Evolutionary conservation across 176 grass and related monocot species (phyloP), one percentile per base, ranked within the genome.

Genomic region (Ensete ventricosum): DNA sequence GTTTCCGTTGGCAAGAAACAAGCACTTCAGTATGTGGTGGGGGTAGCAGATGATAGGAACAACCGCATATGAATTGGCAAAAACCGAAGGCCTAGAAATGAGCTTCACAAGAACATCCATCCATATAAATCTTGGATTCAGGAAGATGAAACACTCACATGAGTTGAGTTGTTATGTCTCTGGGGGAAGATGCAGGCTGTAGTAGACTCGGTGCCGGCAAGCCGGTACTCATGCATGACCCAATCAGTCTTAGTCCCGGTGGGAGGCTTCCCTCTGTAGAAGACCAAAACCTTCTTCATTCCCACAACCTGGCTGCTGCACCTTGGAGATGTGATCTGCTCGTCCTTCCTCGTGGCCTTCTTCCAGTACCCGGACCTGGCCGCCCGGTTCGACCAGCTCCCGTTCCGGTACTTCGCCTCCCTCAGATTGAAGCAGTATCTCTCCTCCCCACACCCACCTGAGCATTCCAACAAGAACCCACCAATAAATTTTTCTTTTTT

Each of bases 201-300:
- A 0, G 7, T 24, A 0, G 17, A 20, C 17, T 21, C 24, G 9
- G 57, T 1, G 2, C 57, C 74, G 9, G 74, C 57, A 9, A 76
- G 74, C 29, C 74, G 74, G 55, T 76, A 76, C 34, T 76, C 74
- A 9, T 76, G 74, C 74, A 76, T 76, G 29, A 76, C 49, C 74
- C 55, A 76, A 21, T 76, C 74, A 20, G 74, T 76, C 19, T 34
- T 48, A 5, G 17, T 22, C 11, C 34, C 74, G 13, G 17, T 16
- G 14, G 74, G 74, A 51, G 74, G 74, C 58, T 76, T 76, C 43
- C 74, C 74, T 13, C 55, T 55, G 20, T 62, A 24, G 29, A 76
- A 76, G 3, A 76, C 74, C 14, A 76, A 16, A 17, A 63, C 57
- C 55, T 76, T 76, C 74, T 76, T 76, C 74, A 62, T 52, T 57